phyloP scores from a whole-genome alignment of 106 monocot genomes.

The Dendrobium officinale region DNA sequence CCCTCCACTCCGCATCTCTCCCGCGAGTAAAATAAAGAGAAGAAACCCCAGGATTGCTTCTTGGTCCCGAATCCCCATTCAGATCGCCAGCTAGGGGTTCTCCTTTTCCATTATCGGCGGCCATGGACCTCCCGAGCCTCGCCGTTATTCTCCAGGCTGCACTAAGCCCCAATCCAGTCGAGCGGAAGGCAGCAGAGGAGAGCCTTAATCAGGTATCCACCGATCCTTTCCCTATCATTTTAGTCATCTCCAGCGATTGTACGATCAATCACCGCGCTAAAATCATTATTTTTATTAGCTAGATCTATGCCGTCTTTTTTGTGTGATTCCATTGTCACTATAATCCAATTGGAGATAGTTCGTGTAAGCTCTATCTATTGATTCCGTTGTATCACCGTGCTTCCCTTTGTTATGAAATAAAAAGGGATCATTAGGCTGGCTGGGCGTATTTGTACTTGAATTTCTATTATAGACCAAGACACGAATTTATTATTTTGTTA shows the following conservation, averaged over 20 bases:
- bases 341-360: not conserved
- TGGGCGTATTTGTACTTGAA: not conserved
- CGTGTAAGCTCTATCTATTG: not conserved
- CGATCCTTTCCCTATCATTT: not conserved
- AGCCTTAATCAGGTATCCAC: conserved; percentile 72
- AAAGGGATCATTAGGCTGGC: not conserved
- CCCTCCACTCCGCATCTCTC: conserved; percentile 2
- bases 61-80: not conserved
- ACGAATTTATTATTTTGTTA: not conserved
- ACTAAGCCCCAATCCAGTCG: conserved; percentile 75
- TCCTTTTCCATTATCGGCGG: not conserved
- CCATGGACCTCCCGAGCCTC: conserved; percentile 76
- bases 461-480: not conserved
- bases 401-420: not conserved
- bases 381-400: not conserved
- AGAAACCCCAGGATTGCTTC: conserved; percentile 6
- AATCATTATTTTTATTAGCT: not conserved
- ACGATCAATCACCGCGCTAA: not conserved
- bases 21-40: not conserved
- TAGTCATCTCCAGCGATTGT: not conserved
- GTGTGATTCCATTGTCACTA: not conserved
- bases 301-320: not conserved
- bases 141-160: conserved; percentile 72
- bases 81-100: not conserved
- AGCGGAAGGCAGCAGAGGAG: conserved; percentile 91